These are phyloP conservation scores for Neofusicoccum parvum DNA, from an alignment of 2,329 filamentous ascomycete genomes.

Conservation along the genomic window DNA sequence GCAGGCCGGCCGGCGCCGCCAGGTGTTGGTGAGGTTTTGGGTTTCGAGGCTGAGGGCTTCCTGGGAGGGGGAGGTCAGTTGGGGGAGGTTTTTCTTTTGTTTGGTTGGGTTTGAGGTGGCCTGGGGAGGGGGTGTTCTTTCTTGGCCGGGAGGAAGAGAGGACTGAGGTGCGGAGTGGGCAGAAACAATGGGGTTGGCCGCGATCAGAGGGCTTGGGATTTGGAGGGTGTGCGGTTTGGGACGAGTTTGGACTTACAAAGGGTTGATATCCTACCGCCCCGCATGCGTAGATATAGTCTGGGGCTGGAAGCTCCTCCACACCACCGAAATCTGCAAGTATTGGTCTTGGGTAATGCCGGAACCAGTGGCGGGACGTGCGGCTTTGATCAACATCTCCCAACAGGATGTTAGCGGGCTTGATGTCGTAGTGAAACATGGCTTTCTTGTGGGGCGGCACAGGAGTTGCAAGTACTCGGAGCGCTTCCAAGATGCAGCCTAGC, in stretches of 20 bases:
- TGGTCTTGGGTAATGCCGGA: neutral
- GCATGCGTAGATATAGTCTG: neutral
- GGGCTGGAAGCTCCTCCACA: neutral
- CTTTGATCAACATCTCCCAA: neutral
- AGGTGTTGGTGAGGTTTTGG: neutral
- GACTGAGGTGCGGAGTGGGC: neutral
- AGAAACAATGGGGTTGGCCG: too few species aligned
- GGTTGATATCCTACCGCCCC: neutral
- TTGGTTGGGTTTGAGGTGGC: too few species aligned
- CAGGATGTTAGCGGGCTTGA: conserved; percentile 9
- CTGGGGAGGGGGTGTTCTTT: too few species aligned
- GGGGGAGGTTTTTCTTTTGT: too few species aligned
- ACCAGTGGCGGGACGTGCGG: neutral
- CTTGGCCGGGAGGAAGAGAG: neutral
- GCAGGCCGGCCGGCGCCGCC: neutral
- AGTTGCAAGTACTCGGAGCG: neutral
- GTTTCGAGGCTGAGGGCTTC: neutral
- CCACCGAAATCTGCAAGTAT: neutral
- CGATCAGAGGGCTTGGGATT: too few species aligned
- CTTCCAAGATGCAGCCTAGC: neutral
- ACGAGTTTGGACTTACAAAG: neutral
- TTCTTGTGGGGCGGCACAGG: neutral
- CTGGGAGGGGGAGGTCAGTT: neutral
- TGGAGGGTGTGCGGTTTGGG: neutral
- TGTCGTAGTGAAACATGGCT: conserved; percentile 3